Base-by-base conservation (phyloP, 2,329 filamentous ascomycete genomes). In the Stachybotrys elegans region DNA sequence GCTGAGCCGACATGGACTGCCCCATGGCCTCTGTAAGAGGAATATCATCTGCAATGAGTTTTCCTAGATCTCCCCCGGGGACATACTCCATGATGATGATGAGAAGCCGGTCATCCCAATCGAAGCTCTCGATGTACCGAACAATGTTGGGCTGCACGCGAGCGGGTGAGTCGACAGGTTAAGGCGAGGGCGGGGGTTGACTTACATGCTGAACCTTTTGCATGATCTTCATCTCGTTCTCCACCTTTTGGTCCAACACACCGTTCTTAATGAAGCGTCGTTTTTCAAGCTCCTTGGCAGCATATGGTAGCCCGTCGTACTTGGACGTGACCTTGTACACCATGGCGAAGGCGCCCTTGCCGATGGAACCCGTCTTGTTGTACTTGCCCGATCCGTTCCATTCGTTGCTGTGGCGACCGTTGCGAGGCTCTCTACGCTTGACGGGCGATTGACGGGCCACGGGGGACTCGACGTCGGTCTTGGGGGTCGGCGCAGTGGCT, bases 191-290 rank as follows among this genome's bases (percentile, higher is more conserved):
- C 17, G 16, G 17, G n/a, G 14, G 14, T 7, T 27, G 32, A 65
- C 85, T 75, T 70, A 90, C 86, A 70, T 98, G 93, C 43, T 83
- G 73, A 42, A 97, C 78, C 43, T 75, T 78, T 57, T 85, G 82
- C 89, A 98, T 97, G 55, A 98, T 97, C 52, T 82, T 86, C 84
- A 98, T 92, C 68, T 98, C 93, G 56, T 94, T 96, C 59, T 96
- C 88, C 13, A 97, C 86, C 63, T 94, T 95, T 52, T 90, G 84
- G 57, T 95, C 90, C 19, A 95, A 67, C 17, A 91, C 75, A 3
- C 90, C 91, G 55, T 95, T 93, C 68, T 95, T 95, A 72, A 95
- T 88, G 59, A 96, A 95, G 16, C 84, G 83, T 42, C 87, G 81
- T 68, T 96, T 97, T 64, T 96, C 90, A 4, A 98, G 79, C 64